phyloP scores from a whole-genome alignment of 306 rosid species.

The Rosa chinensis region DNA sequence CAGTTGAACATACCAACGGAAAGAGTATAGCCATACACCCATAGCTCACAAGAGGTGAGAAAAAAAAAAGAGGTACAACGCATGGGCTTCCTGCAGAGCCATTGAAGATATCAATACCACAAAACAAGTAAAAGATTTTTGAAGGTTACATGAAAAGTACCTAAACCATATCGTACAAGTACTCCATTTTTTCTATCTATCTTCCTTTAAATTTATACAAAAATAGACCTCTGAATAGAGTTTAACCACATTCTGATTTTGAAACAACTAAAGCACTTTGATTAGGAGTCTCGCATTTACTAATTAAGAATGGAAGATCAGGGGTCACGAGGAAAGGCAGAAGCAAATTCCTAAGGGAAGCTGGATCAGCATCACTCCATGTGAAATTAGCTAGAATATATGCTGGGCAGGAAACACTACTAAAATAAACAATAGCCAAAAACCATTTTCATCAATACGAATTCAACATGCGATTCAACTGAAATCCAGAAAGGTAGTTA shows the following conservation, averaged over 20 bases:
- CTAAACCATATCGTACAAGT: neutral
- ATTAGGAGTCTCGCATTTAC: neutral
- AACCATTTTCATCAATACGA: neutral
- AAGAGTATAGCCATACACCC: constrained; percentile 87
- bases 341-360: constrained; percentile 6
- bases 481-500: constrained; percentile 28
- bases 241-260: neutral
- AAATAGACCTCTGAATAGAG: neutral
- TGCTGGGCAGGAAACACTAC: neutral
- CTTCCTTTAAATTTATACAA: neutral
- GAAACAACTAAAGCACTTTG: neutral
- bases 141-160: neutral
- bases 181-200: neutral
- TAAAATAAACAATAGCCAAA: neutral
- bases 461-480: constrained; percentile 1
- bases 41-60: constrained; percentile 85
- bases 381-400: neutral
- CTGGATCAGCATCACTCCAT: neutral
- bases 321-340: neutral
- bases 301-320: neutral
- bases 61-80: constrained; percentile 73
- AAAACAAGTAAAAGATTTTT: constrained; percentile 12
- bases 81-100: constrained; percentile 86
- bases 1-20: constrained; percentile 63
- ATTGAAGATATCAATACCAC: constrained; percentile 29